Conservation (phyloP, 2,329 filamentous ascomycete genomes). For the Fusarium chlamydosporum region DNA sequence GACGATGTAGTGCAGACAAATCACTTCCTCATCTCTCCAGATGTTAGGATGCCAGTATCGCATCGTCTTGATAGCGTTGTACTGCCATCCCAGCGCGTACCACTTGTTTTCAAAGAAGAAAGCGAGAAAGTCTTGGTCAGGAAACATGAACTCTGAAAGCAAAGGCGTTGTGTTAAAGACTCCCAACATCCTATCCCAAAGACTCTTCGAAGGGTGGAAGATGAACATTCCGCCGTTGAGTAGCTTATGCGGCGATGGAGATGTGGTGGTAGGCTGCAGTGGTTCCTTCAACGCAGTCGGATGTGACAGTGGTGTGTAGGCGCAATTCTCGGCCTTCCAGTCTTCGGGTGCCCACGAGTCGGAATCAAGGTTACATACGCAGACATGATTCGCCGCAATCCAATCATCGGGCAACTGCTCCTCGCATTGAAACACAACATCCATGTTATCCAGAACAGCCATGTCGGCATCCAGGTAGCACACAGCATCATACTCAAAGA, state of each 20-base stretch:
- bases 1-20: conserved; percentile 45
- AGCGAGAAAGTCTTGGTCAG: conserved; percentile 41
- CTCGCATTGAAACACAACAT: conserved; percentile 32
- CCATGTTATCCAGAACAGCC: conserved; percentile 43
- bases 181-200: conserved; percentile 37
- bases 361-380: conserved; percentile 43
- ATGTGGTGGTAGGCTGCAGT: conserved; percentile 20
- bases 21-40: conserved; percentile 44
- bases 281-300: conserved; percentile 26
- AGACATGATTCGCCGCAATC: conserved; percentile 45
- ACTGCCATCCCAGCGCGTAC: conserved; percentile 45
- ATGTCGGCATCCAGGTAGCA: conserved; percentile 46
- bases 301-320: conserved; percentile 41
- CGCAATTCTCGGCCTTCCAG: conserved; percentile 41
- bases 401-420: conserved; percentile 37
- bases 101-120: conserved; percentile 41
- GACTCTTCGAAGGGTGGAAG: conserved; percentile 31
- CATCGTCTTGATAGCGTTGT: conserved; percentile 47
- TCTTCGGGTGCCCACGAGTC: conserved; percentile 44
- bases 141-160: conserved; percentile 37
- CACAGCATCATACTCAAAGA: conserved; percentile 41
- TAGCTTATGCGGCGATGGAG: conserved; percentile 28
- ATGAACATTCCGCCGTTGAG: conserved; percentile 47
- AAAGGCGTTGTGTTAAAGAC: conserved; percentile 36
- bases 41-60: conserved; percentile 43